These are phyloP conservation scores for Hippophae gyantsensis DNA, from an alignment of 306 rosid species.

Conservation along the genomic window DNA sequence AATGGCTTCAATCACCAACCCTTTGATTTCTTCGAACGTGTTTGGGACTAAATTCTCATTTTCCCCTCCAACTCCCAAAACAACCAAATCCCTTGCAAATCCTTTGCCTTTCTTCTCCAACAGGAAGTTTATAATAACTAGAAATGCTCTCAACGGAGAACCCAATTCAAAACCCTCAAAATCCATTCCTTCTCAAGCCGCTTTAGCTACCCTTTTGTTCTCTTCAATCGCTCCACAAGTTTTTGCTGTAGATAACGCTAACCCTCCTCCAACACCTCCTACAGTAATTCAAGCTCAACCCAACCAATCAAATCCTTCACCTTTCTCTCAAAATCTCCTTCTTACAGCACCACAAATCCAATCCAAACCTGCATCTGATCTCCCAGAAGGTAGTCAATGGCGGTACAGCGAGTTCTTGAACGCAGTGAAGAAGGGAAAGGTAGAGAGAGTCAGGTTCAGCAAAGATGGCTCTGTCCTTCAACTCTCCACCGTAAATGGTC, in stretches of 20 bases:
- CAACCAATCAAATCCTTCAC: constrained; percentile 38
- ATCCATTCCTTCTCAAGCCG: constrained; percentile 44
- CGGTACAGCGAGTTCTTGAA: constrained; percentile 90
- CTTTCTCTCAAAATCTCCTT: constrained; percentile 57
- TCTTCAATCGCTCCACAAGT: constrained; percentile 61
- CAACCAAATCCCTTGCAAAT: constrained; percentile 28
- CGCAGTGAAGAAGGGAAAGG: constrained; percentile 90
- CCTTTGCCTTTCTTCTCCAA: constrained; percentile 26
- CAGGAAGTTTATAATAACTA: constrained; percentile 23
- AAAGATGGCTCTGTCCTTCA: constrained; percentile 89
- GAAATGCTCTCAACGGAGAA: constrained; percentile 13
- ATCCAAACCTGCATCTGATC: constrained; percentile 44
- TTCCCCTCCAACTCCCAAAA: constrained; percentile 73
- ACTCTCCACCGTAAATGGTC: constrained; percentile 86
- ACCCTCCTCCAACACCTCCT: constrained; percentile 34
- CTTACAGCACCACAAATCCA: constrained; percentile 77
- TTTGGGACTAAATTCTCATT: constrained; percentile 33
- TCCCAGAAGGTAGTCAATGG: constrained; percentile 90
- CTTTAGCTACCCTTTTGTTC: constrained; percentile 57
- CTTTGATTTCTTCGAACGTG: constrained; percentile 54
- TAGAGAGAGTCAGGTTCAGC: constrained; percentile 82
- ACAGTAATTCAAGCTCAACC: constrained; percentile 51
- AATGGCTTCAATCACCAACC: constrained; percentile 52
- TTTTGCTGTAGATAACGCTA: constrained; percentile 39
- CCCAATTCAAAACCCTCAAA: constrained; percentile 25